Evolutionary conservation across 805 yeast genomes (phyloP).

Genomic region (Monosporozyma aerobia): DNA sequence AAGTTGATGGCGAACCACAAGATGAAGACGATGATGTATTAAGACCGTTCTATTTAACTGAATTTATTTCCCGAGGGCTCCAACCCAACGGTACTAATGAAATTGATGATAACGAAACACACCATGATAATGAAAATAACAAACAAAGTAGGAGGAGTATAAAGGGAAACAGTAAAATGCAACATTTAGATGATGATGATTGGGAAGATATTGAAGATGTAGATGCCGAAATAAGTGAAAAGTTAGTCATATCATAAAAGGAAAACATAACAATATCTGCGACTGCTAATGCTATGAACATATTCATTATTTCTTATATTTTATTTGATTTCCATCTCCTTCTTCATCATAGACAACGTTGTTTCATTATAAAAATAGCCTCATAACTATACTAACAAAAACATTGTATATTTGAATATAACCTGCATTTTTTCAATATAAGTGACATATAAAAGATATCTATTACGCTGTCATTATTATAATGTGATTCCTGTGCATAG

Average conservation of each 20-base stretch:
- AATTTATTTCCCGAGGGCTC: conserved; percentile 25
- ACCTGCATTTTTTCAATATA: neutral
- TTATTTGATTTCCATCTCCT: neutral
- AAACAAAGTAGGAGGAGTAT: neutral
- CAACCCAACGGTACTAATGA: conserved; percentile 6
- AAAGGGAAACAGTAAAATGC: neutral
- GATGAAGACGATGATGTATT: conserved; percentile 22
- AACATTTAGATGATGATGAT: conserved; percentile 16
- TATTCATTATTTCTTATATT: neutral
- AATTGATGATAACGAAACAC: conserved; percentile 10
- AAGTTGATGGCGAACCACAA: neutral
- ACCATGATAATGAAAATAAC: neutral
- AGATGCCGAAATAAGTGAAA: conserved; percentile 26
- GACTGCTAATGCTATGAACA: neutral
- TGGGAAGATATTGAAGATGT: conserved; percentile 35
- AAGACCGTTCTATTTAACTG: conserved; percentile 40
- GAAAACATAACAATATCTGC: neutral
- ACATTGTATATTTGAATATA: neutral
- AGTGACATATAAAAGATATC: neutral
- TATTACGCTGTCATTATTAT: neutral
- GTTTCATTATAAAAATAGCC: neutral
- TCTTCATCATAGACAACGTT: neutral
- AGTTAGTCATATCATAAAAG: conserved; percentile 20
- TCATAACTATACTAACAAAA: neutral
- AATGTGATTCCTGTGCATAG: neutral